Conservation (phyloP, 495 filamentous ascomycete species). For the Tuber indicum region DNA sequence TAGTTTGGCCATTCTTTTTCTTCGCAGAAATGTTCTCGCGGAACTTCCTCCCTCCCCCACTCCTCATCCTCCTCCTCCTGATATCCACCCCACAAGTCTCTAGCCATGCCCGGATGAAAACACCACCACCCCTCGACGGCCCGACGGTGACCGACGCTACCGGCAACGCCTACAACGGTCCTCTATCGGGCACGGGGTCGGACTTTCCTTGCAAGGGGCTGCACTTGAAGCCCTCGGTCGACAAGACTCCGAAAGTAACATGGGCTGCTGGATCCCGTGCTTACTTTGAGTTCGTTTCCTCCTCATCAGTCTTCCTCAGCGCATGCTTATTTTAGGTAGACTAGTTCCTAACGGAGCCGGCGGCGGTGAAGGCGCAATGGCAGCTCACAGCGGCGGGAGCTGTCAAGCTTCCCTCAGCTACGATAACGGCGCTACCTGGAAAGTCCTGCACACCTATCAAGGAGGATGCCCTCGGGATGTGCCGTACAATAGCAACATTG, state of each 20-base stretch:
- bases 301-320: conserved; percentile 11
- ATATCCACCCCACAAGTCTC: conserved; percentile 16
- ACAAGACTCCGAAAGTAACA: conserved; percentile 40
- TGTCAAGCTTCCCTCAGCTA: conserved; percentile 49
- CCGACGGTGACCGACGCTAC: conserved; percentile 14
- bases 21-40: not conserved
- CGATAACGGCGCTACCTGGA: conserved; percentile 43
- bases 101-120: conserved; percentile 32
- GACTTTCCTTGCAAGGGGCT: conserved; percentile 50
- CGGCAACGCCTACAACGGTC: conserved; percentile 36
- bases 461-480: conserved; percentile 46
- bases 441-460: conserved; percentile 45
- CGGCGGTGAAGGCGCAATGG: conserved; percentile 37
- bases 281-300: conserved; percentile 29
- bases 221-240: conserved; percentile 38
- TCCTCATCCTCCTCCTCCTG: conserved; percentile 16
- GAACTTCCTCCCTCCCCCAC: not conserved
- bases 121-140: conserved; percentile 26
- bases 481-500: conserved; percentile 25
- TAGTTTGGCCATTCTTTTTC: not conserved
- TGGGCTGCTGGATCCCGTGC: conserved; percentile 51
- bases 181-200: conserved; percentile 20
- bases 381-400: conserved; percentile 46
- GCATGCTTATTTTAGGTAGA: conserved; percentile 42
- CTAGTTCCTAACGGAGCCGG: conserved; percentile 45